These are phyloP conservation scores for Bathelium albidoporum DNA, from an alignment of 495 filamentous ascomycete genomes.

Conservation along the genomic window DNA sequence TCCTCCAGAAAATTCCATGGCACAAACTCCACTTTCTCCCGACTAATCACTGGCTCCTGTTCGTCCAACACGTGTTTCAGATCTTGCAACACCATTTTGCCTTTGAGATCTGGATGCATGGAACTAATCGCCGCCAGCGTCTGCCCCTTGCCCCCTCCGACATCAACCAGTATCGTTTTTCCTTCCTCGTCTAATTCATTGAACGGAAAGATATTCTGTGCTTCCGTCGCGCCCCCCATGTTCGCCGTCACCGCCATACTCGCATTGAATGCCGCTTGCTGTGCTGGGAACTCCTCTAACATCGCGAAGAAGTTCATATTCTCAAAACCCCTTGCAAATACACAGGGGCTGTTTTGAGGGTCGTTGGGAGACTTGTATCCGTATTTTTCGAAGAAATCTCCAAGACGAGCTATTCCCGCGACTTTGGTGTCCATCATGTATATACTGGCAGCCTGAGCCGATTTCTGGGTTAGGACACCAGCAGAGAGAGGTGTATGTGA, in stretches of 20 bases:
- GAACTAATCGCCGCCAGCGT: constrained; percentile 7
- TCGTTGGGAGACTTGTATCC: constrained; percentile 9
- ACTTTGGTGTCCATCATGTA: constrained; percentile 6
- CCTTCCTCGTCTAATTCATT: constrained; percentile 6
- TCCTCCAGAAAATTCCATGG: constrained; percentile 12
- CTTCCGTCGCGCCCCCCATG: not conserved
- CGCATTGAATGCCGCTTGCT: constrained; percentile 2
- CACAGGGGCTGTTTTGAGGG: constrained; percentile 6
- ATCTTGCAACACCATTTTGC: constrained; percentile 7
- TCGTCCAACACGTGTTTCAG: constrained; percentile 7
- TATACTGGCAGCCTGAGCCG: constrained; percentile 3
- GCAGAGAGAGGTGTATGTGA: too few relatives aligned
- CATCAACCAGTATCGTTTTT: constrained; percentile 9
- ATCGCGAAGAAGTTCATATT: constrained; percentile 10
- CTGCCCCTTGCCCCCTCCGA: constrained; percentile 13
- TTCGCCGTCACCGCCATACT: not conserved
- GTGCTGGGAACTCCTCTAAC: not conserved
- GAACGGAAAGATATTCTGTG: constrained; percentile 8
- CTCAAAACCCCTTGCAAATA: constrained; percentile 8
- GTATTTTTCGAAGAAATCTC: constrained; percentile 1
- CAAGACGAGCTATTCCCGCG: not conserved
- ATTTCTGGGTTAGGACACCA: not conserved
- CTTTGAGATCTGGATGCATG: constrained; percentile 5
- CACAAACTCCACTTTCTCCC: not conserved
- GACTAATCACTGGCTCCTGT: not conserved